These are phyloP conservation scores for Didymella pomorum DNA, from an alignment of 2,329 filamentous ascomycete genomes.

Conservation along the genomic window DNA sequence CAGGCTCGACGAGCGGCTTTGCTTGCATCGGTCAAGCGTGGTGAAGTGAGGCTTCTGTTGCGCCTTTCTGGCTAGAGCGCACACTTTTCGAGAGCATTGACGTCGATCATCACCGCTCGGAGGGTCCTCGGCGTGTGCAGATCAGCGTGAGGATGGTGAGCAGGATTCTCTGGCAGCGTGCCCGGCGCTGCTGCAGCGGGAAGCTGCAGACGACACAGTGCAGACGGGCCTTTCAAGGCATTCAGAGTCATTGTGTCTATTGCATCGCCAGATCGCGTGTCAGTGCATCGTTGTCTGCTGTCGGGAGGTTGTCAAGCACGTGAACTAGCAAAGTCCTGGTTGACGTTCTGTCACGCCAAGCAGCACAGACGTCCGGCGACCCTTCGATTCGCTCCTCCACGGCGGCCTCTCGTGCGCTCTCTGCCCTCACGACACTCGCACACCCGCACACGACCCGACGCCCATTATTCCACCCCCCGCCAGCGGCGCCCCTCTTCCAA, in stretches of 20 bases:
- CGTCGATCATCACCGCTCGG: slow-evolving; percentile 24
- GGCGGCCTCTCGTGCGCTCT: slow-evolving; percentile 6
- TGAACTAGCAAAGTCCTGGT: neutral
- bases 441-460: slow-evolving; percentile 31
- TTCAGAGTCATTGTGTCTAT: neutral
- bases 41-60: slow-evolving; percentile 10
- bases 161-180: neutral
- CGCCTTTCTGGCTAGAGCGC: slow-evolving; percentile 16
- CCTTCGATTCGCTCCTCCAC: slow-evolving; percentile 20
- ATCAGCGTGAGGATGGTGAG: slow-evolving; percentile 11
- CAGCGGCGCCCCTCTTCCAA: slow-evolving; percentile 51
- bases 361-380: slow-evolving; percentile 1
- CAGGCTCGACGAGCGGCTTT: slow-evolving; percentile 12
- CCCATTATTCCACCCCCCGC: slow-evolving; percentile 29
- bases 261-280: neutral
- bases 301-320: neutral
- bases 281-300: neutral
- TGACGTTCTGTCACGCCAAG: slow-evolving; percentile 7
- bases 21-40: slow-evolving; percentile 20
- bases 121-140: slow-evolving; percentile 21
- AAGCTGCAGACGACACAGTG: neutral
- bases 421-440: slow-evolving; percentile 22
- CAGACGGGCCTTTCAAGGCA: neutral
- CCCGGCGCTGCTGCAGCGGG: slow-evolving; percentile 1
- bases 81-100: slow-evolving; percentile 11